Conservation (phyloP, 768 basidiomycete genomes). For the Gloeopeniophorella convolvens region DNA sequence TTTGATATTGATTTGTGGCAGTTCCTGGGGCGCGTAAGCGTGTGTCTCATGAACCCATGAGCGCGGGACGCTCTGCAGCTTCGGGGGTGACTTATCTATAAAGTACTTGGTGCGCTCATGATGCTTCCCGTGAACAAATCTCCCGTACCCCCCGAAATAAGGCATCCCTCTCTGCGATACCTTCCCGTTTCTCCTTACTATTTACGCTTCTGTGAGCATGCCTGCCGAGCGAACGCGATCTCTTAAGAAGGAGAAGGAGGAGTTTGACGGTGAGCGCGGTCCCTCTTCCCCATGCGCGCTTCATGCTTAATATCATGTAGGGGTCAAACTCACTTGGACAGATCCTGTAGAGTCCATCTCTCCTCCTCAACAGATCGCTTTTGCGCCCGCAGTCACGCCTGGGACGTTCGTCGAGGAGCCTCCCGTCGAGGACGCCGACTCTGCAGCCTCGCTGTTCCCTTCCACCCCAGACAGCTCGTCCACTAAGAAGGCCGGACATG, state of each 20-base stretch:
- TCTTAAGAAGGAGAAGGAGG: constrained; percentile 17
- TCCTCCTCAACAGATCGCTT: constrained; percentile 40
- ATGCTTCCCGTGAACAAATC: constrained; percentile 3
- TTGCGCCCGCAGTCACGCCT: constrained; percentile 53
- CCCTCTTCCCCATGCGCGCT: background rate
- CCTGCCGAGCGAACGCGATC: constrained; percentile 20
- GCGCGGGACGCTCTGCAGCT: background rate
- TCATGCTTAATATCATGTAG: constrained; percentile 14
- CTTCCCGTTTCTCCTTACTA: background rate
- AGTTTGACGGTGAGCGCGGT: constrained; percentile 4
- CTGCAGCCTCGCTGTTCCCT: constrained; percentile 54
- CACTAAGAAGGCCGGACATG: constrained; percentile 45
- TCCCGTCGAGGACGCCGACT: constrained; percentile 30
- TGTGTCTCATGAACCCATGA: constrained; percentile 9
- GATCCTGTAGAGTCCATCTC: constrained; percentile 34
- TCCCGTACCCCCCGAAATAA: constrained; percentile 13
- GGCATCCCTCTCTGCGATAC: constrained; percentile 3
- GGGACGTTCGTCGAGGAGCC: constrained; percentile 48
- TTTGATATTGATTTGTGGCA: constrained; percentile 5
- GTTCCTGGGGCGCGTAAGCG: constrained; percentile 5
- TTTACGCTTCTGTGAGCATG: constrained; percentile 8
- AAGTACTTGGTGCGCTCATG: constrained; percentile 7
- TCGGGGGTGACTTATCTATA: constrained; percentile 13
- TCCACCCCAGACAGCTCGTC: constrained; percentile 31
- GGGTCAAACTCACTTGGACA: constrained; percentile 42